These are phyloP conservation scores for Fraxinus dipetala DNA, from an alignment of 305 asterid species.

Conservation along the genomic window DNA sequence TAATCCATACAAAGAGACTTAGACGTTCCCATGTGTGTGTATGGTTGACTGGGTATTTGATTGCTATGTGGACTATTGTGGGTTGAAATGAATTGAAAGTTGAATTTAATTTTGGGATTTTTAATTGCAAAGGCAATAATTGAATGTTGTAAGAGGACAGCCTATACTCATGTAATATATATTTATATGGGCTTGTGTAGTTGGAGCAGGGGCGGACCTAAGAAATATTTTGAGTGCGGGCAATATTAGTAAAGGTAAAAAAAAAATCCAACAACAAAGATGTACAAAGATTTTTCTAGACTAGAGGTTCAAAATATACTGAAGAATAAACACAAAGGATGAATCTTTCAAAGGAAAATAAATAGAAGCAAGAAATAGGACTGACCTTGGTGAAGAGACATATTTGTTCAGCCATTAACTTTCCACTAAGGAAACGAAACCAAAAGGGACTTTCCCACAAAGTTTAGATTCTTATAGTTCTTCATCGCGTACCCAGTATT, in stretches of 20 bases:
- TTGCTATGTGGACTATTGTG: not conserved
- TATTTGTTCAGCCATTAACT: constrained; percentile 62
- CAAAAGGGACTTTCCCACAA: constrained; percentile 27
- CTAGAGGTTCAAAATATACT: not conserved
- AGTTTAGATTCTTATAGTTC: constrained; percentile 34
- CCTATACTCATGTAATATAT: not conserved
- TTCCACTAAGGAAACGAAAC: constrained; percentile 16
- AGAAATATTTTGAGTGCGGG: too few species aligned
- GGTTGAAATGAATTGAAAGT: not conserved
- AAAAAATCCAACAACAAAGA: not conserved
- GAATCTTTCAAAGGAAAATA: not conserved
- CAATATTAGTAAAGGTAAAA: too few species aligned
- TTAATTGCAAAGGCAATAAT: not conserved
- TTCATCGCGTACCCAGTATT: constrained; percentile 1
- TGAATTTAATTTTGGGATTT: not conserved
- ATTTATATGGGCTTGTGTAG: not conserved
- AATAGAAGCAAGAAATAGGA: not conserved
- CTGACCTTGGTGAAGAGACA: constrained; percentile 68
- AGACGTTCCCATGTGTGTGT: not conserved
- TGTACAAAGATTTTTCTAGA: not conserved
- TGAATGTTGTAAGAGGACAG: not conserved
- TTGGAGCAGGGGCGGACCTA: too few species aligned
- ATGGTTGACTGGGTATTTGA: not conserved
- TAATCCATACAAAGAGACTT: not conserved
- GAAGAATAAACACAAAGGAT: constrained; percentile 14